These are phyloP conservation scores for Bothriochloa decipiens DNA, from an alignment of 176 grass and related monocot genomes.

Conservation along the genomic window DNA sequence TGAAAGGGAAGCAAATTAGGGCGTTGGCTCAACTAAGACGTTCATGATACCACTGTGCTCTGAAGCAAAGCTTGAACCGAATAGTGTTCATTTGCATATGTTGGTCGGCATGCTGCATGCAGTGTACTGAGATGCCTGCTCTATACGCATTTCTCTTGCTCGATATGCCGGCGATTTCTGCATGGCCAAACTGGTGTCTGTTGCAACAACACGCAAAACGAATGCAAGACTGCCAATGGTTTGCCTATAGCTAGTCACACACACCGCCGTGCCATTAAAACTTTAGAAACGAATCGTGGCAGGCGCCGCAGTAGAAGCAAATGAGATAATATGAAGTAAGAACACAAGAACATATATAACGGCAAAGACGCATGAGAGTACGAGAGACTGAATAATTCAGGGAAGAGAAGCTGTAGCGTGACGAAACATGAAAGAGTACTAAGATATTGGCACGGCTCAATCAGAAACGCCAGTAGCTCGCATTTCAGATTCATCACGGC, in stretches of 20 bases:
- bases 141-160: background rate
- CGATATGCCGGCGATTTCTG: constrained; percentile 4
- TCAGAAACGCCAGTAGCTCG: constrained; percentile 38
- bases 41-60: background rate
- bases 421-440: constrained; percentile 68
- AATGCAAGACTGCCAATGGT: background rate
- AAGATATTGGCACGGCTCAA: constrained; percentile 99
- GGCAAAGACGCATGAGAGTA: background rate
- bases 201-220: background rate
- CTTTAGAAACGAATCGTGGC: background rate
- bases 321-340: background rate
- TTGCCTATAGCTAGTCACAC: background rate
- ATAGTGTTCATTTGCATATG: background rate
- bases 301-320: background rate
- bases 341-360: too few relatives aligned
- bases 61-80: background rate
- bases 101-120: background rate
- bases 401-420: background rate
- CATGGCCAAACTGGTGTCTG: background rate
- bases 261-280: background rate
- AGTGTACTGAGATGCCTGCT: background rate
- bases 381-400: background rate
- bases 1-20: background rate
- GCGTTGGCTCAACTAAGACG: background rate
- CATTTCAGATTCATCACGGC: background rate